Evolutionary conservation across 139 green algal genomes (phyloP).

Genomic region (Volvox reticuliferus): DNA sequence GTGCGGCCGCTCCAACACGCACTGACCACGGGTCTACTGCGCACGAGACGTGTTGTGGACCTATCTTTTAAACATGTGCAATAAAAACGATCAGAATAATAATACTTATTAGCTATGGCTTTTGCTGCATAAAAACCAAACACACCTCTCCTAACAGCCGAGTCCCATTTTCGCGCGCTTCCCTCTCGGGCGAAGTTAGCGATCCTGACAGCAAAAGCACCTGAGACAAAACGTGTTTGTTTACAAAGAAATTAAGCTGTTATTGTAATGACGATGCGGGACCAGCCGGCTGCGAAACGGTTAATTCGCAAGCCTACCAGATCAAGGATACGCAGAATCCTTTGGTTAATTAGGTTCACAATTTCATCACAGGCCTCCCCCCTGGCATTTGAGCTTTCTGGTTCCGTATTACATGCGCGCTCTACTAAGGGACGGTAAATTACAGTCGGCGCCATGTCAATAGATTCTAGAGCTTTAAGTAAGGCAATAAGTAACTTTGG

Average conservation of each 20-base stretch:
- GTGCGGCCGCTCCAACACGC: not conserved
- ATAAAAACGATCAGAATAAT: not conserved
- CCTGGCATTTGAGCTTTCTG: not conserved
- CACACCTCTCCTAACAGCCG: constrained; percentile 27
- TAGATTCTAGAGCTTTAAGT: not conserved
- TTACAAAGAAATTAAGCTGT: not conserved
- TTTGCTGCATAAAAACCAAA: not conserved
- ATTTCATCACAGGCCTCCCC: not conserved
- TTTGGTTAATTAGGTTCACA: not conserved
- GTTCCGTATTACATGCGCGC: constrained; percentile 8
- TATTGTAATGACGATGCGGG: too few species aligned
- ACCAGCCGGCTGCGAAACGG: not conserved
- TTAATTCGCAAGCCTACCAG: not conserved
- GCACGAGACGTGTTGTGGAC: not conserved
- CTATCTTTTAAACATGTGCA: not conserved
- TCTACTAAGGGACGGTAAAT: not conserved
- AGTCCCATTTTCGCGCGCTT: constrained; percentile 32
- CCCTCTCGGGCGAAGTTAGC: constrained; percentile 36
- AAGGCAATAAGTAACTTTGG: not conserved
- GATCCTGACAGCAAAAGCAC: not conserved
- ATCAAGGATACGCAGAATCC: not conserved
- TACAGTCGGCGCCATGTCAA: not conserved
- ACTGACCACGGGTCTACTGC: too few species aligned
- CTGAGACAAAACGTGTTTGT: not conserved
- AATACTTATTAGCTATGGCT: not conserved